Conservation (phyloP, 2,329 filamentous ascomycete species). For the Paraphaeosphaeria sporulosa region DNA sequence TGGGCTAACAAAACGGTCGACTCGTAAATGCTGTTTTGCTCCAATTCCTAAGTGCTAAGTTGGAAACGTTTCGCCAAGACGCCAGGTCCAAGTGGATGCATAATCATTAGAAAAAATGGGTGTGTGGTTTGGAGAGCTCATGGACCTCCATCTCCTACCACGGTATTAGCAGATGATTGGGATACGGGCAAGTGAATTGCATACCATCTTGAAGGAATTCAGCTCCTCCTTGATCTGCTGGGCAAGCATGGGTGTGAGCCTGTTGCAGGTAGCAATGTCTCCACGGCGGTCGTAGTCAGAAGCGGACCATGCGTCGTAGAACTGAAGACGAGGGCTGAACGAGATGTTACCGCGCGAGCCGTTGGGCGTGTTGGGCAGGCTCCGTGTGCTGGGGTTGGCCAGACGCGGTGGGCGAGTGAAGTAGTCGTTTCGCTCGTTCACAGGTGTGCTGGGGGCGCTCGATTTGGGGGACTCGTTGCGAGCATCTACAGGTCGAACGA, state of each 20-base stretch:
- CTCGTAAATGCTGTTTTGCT: conserved; percentile 51
- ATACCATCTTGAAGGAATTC: conserved; percentile 98
- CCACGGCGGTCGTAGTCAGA: conserved; percentile 95
- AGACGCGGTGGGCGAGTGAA: conserved; percentile 81
- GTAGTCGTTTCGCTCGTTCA: conserved; percentile 82
- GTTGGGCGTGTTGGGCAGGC: conserved; percentile 79
- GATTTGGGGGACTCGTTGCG: conserved; percentile 81
- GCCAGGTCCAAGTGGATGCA: conserved; percentile 52
- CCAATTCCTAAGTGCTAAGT: conserved; percentile 45
- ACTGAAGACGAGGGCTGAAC: conserved; percentile 93
- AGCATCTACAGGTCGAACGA: conserved; percentile 68
- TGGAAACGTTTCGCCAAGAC: conserved; percentile 51
- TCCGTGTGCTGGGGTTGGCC: conserved; percentile 74
- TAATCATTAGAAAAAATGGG: conserved; percentile 92
- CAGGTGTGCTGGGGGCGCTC: conserved; percentile 87
- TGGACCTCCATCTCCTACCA: conserved; percentile 98
- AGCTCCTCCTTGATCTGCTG: conserved; percentile 99
- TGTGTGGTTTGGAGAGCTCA: conserved; percentile 98
- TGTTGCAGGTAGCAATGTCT: conserved; percentile 97
- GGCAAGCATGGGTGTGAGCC: conserved; percentile 92
- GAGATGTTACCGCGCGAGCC: conserved; percentile 67
- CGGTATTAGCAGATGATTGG: conserved; percentile 49
- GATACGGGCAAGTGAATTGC: conserved; percentile 32
- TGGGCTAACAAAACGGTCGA: conserved; percentile 44
- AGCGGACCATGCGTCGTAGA: conserved; percentile 95